These are phyloP conservation scores for Millerago galiae DNA, from an alignment of 805 yeast genomes.

Conservation along the genomic window DNA sequence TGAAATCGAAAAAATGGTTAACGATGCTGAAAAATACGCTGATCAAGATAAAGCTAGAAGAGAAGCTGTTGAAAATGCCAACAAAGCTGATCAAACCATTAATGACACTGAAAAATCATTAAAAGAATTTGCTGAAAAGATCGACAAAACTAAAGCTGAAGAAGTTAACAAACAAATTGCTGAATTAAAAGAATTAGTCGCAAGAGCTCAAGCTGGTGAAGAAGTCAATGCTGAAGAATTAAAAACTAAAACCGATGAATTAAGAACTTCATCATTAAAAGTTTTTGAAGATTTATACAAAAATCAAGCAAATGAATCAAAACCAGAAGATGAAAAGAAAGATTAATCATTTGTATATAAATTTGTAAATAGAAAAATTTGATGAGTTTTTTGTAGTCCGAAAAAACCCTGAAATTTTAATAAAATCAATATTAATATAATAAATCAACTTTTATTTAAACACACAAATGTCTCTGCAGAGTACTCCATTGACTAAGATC, in stretches of 20 bases:
- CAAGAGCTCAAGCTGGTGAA: slow-evolving; percentile 63
- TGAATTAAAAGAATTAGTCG: slow-evolving; percentile 63
- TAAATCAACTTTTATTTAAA: not conserved
- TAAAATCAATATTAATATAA: not conserved
- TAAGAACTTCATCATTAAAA: slow-evolving; percentile 72
- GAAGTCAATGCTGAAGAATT: slow-evolving; percentile 52
- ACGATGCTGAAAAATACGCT: slow-evolving; percentile 55
- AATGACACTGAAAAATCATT: slow-evolving; percentile 86
- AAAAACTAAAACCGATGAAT: slow-evolving; percentile 75
- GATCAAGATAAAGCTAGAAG: slow-evolving; percentile 51
- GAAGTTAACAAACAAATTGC: slow-evolving; percentile 35
- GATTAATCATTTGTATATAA: slow-evolving; percentile 4
- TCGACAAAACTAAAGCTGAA: slow-evolving; percentile 49
- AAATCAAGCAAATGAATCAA: slow-evolving; percentile 20
- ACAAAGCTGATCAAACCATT: slow-evolving; percentile 75
- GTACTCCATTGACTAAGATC: slow-evolving; percentile 68
- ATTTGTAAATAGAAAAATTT: slow-evolving; percentile 3
- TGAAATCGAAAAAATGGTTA: slow-evolving; percentile 55
- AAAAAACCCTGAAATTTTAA: not conserved
- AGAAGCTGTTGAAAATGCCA: slow-evolving; percentile 67
- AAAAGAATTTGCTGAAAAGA: slow-evolving; percentile 62
- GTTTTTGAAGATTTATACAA: slow-evolving; percentile 50
- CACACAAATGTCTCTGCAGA: slow-evolving; percentile 11
- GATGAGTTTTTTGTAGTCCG: not conserved
- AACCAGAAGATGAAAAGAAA: slow-evolving; percentile 23